Base-by-base conservation (phyloP, 2,329 filamentous ascomycete genomes). In the Apiospora sp. region DNA sequence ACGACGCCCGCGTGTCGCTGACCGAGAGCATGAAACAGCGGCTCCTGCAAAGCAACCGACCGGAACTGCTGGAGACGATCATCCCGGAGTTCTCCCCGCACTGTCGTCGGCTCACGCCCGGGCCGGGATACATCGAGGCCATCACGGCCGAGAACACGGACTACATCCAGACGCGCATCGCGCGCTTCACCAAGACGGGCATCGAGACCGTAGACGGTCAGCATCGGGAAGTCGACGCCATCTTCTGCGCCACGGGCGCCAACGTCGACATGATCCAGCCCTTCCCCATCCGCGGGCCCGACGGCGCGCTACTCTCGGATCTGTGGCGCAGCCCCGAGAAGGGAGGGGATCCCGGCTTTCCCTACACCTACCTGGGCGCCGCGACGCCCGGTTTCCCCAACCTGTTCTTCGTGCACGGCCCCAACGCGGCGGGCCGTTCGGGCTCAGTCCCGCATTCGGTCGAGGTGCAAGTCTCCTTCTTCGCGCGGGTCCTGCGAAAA, bases 171-270 rank as follows among this genome's bases (percentile, higher is more conserved):
- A 86, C 85, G 0, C 85, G 81, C 0, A 93, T 93, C 77, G 83
- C 84, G 24, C 83, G 86, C 0, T 90, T 94, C 74, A 92, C 89
- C 0, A 82, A 83, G 49, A 89, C 84, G 0, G 90, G 90, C 0
- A 91, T 93, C 67, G 86, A 89, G 75, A 92, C 89, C 0, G 81
- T 79, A 0, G 90, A 93, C 75, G 91, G 90, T 1, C 78, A 78
- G 0, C 83, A 87, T 43, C 82, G 90, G 3, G 84, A 89, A 22
- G 89, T 92, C 0, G 91, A 93, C 73, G 89, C 89, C 19, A 83
- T 93, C 6, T 89, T 94, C 75, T 93, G 91, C 76, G 89, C 91
- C 1, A 94, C 92, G 0, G 92, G 92, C 0, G 90, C 90, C 12
- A 91, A 92, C 75, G 85, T 86, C 14, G 86, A 90, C 74, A 84